Base-by-base conservation (phyloP, 192 early-diverging fungal species). In the Podila verticillata region DNA sequence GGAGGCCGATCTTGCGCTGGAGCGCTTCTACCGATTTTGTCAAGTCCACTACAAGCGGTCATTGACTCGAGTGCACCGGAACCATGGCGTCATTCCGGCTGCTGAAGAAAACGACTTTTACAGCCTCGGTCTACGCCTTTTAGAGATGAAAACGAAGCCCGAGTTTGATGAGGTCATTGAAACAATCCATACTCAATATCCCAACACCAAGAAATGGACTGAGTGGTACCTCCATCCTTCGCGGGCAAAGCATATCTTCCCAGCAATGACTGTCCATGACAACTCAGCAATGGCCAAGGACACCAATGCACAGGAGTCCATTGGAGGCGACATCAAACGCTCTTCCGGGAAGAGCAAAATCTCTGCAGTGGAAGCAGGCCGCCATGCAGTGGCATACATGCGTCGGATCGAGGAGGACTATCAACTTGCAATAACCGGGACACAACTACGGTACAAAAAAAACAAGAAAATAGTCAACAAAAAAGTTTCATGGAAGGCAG, bases 41-140 rank as follows among this genome's bases (percentile, higher is more conserved):
- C 32, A 71, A 1, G 70, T 71, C 1, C 70, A 71, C 35, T 71
- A 20, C 51, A 63, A 63, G 70, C 61, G 70, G 10, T 63, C 61
- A 7, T 32, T 71, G 49, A 57, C 5, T 7, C n/a, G 48, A 4
- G 63, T 48, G 8, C 7, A 13, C 3, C 4, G 12, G 24, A 65
- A 48, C 49, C n/a, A 24, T 7, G 19, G 47, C 19, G 24, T 65
- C 30, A 48, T 65, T 28, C 63, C 63, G 5, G 12, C 63, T 8
- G 39, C 8, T 10, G 32, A 65, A 19, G 48, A 48, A 28, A 7
- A 26, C 5, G 8, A 26, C 47, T 65, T 65, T 29, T 30, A 51
- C 26, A 10, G 30, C 24, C 48, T 28, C 13, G 44, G 13, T 12
- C 24, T 51, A 19, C n/a, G 13, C 24, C 63, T 65, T 5, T 17